These are phyloP conservation scores for Henckelia pumila DNA, from an alignment of 257 asterid species.

Conservation along the genomic window DNA sequence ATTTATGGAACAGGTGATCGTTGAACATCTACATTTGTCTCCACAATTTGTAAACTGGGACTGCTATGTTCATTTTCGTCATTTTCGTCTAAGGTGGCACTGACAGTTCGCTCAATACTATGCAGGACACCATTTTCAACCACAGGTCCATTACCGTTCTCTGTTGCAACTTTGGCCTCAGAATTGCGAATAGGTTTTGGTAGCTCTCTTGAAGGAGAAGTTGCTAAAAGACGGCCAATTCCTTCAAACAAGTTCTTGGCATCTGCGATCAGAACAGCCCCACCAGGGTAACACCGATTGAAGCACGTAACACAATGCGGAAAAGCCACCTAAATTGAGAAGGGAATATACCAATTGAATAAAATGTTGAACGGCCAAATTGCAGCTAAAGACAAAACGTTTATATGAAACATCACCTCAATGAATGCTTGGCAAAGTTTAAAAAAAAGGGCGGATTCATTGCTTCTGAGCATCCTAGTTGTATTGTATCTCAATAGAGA, in stretches of 20 bases:
- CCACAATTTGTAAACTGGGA: conserved; percentile 32
- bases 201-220: conserved; percentile 58
- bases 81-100: conserved; percentile 39
- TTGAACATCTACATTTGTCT: conserved; percentile 30
- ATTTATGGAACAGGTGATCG: conserved; percentile 20
- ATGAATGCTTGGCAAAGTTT: conserved; percentile 84
- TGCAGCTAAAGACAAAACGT: conserved; percentile 7
- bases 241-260: conserved; percentile 72
- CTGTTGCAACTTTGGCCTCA: conserved; percentile 43
- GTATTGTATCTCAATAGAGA: conserved; percentile 83
- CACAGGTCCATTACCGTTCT: conserved; percentile 55
- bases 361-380: not conserved
- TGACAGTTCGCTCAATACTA: conserved; percentile 38
- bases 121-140: conserved; percentile 53
- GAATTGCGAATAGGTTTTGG: conserved; percentile 51
- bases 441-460: conserved; percentile 75
- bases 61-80: conserved; percentile 31
- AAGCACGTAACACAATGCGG: conserved; percentile 86
- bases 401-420: conserved; percentile 50
- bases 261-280: conserved; percentile 65
- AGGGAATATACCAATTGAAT: not conserved
- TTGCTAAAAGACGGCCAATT: conserved; percentile 52
- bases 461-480: conserved; percentile 80
- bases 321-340: conserved; percentile 55
- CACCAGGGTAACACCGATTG: conserved; percentile 89